These are phyloP conservation scores for Pterulicium gracile DNA, from an alignment of 1,284 basidiomycete genomes.

Conservation along the genomic window DNA sequence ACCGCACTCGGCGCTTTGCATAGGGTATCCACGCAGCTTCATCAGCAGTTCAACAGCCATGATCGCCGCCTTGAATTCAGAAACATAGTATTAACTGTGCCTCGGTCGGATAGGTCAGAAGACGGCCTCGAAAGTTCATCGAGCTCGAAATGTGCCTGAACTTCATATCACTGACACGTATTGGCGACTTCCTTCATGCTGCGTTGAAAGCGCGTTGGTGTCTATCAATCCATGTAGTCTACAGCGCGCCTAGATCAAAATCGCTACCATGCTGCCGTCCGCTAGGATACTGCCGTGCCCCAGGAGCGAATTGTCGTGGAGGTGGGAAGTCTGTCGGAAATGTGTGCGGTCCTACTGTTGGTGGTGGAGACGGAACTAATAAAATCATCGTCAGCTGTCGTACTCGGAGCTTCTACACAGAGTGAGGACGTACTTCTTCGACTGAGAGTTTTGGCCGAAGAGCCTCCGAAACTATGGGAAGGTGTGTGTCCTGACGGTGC, in stretches of 20 bases:
- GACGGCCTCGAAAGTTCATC: no score
- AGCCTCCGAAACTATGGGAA: conserved; percentile 11
- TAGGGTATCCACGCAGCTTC: no score
- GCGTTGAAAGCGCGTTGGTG: no score
- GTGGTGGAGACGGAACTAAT: conserved; percentile 66
- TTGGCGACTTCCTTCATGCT: no score
- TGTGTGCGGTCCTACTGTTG: conserved; percentile 52
- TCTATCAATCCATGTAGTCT: no score
- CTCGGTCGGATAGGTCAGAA: no score
- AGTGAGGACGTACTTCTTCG: conserved; percentile 40
- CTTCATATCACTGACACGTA: no score
- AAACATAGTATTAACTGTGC: no score
- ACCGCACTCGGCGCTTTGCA: no score
- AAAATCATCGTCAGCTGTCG: conserved; percentile 8
- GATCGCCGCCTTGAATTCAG: no score
- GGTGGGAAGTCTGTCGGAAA: conserved; percentile 72
- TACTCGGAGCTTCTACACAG: conserved; percentile 5
- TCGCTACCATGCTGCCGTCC: conserved; percentile 55
- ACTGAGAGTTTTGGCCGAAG: conserved; percentile 15
- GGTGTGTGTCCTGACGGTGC: conserved; percentile 7
- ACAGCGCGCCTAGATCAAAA: conserved; percentile 51
- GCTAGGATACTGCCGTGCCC: conserved; percentile 44
- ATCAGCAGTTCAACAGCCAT: no score
- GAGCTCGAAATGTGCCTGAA: no score
- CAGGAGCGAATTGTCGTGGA: conserved; percentile 49